These are phyloP conservation scores for Diutina siamensis DNA, from an alignment of 1,139 yeast species.

Conservation along the genomic window DNA sequence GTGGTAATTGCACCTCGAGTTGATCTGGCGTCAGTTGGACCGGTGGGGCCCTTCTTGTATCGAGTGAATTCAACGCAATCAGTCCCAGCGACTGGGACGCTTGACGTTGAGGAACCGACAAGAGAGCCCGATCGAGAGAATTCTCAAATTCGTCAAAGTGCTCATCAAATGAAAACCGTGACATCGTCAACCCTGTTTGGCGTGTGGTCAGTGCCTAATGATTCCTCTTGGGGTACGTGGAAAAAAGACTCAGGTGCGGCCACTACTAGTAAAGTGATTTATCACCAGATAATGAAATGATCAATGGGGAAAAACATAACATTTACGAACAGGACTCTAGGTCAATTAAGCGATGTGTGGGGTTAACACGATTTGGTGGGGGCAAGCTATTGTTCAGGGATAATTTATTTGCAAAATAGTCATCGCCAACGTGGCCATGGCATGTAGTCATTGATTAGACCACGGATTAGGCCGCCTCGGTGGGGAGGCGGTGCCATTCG, in stretches of 20 bases:
- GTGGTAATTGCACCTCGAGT: conserved; percentile 8
- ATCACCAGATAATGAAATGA: background rate
- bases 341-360: too few species aligned
- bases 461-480: too few species aligned
- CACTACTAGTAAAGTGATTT: too few species aligned
- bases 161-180: conserved; percentile 3
- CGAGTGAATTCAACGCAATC: background rate
- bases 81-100: conserved; percentile 6
- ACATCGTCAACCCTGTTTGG: background rate
- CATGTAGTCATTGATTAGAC: too few species aligned
- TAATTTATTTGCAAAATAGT: too few species aligned
- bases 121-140: conserved; percentile 32
- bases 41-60: conserved; percentile 8
- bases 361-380: too few species aligned
- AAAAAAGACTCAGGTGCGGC: background rate
- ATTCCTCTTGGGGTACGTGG: background rate
- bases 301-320: background rate
- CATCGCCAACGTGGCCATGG: too few species aligned
- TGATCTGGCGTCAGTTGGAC: conserved; percentile 16
- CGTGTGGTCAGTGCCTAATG: too few species aligned
- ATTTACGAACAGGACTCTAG: background rate
- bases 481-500: too few species aligned
- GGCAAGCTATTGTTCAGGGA: too few species aligned
- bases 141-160: conserved; percentile 22
- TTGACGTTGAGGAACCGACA: conserved; percentile 21